A percentile compares a stretch with the other conserved stretches of the same genome.
Conservation (phyloP, 164 flowering plant species). For the Cinnamomum micranthum region DNA sequence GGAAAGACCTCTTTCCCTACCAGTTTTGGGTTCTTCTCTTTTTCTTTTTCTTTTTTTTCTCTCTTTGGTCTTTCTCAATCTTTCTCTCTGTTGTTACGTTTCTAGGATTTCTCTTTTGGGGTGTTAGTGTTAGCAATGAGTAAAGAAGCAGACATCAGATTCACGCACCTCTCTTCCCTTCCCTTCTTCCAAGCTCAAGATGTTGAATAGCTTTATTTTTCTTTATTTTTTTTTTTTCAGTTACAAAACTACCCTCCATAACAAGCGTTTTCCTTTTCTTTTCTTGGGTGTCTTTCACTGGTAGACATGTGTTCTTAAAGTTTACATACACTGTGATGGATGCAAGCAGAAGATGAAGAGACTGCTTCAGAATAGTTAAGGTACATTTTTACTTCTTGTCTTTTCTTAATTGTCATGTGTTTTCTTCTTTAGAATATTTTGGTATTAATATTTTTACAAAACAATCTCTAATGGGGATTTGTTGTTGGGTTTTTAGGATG, state of each 20-base stretch:
- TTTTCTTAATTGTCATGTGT: background rate
- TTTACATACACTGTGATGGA: slow-evolving; percentile 88
- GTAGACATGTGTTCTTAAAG: slow-evolving; percentile 84
- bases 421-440: background rate
- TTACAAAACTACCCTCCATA: background rate
- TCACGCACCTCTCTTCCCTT: slow-evolving; percentile 42
- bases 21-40: no score
- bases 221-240: background rate
- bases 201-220: background rate
- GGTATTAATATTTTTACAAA: no score
- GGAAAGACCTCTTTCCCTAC: no score
- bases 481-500: slow-evolving; percentile 41
- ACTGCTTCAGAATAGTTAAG: slow-evolving; percentile 76
- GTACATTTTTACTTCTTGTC: slow-evolving; percentile 24
- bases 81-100: background rate
- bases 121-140: slow-evolving; percentile 40
- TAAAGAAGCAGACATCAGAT: slow-evolving; percentile 60
- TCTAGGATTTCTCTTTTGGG: background rate
- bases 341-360: slow-evolving; percentile 88
- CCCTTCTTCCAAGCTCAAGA: slow-evolving; percentile 19
- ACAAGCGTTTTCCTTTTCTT: slow-evolving; percentile 10
- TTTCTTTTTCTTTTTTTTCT: no score
- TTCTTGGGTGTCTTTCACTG: background rate
- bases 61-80: no score
- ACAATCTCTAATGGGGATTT: background rate